A percentile compares a stretch with the other conserved stretches of the same genome.
Evolutionary conservation across 2,329 filamentous ascomycete genomes (phyloP).

Genomic region (Aspergillus ochraceus): DNA sequence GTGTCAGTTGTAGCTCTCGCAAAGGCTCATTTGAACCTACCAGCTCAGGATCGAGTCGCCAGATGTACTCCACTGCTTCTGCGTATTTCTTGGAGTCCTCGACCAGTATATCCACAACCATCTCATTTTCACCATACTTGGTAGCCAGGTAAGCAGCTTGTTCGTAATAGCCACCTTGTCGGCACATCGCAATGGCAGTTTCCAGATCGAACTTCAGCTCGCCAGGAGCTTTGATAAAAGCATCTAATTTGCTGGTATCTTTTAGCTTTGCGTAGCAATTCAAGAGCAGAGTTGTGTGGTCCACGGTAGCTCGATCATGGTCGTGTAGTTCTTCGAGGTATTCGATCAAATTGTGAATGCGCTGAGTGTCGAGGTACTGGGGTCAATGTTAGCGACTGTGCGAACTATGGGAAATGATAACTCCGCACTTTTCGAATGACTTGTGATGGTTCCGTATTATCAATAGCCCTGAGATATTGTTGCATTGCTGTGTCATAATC

Average conservation of each 20-base stretch:
- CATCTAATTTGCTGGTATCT: slow-evolving; percentile 92
- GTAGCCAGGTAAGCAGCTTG: slow-evolving; percentile 94
- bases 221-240: slow-evolving; percentile 87
- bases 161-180: slow-evolving; percentile 94
- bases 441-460: slow-evolving; percentile 93
- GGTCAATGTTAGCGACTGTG: slow-evolving; percentile 13
- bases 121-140: slow-evolving; percentile 87
- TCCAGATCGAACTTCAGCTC: slow-evolving; percentile 96
- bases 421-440: slow-evolving; percentile 78
- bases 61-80: slow-evolving; percentile 88
- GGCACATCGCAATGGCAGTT: slow-evolving; percentile 95
- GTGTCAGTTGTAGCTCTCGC: slow-evolving; percentile 31
- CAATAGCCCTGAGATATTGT: slow-evolving; percentile 93
- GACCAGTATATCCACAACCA: slow-evolving; percentile 93
- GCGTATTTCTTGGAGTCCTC: slow-evolving; percentile 90
- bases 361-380: slow-evolving; percentile 90
- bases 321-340: slow-evolving; percentile 97
- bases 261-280: slow-evolving; percentile 99
- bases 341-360: slow-evolving; percentile 95
- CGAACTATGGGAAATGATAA: background rate
- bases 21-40: slow-evolving; percentile 46
- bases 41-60: slow-evolving; percentile 75
- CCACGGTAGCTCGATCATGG: slow-evolving; percentile 85
- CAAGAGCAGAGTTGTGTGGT: slow-evolving; percentile 89
- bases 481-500: slow-evolving; percentile 99